phyloP scores from a whole-genome alignment of 2,329 filamentous ascomycete species.

The Fusarium dlaminii region DNA sequence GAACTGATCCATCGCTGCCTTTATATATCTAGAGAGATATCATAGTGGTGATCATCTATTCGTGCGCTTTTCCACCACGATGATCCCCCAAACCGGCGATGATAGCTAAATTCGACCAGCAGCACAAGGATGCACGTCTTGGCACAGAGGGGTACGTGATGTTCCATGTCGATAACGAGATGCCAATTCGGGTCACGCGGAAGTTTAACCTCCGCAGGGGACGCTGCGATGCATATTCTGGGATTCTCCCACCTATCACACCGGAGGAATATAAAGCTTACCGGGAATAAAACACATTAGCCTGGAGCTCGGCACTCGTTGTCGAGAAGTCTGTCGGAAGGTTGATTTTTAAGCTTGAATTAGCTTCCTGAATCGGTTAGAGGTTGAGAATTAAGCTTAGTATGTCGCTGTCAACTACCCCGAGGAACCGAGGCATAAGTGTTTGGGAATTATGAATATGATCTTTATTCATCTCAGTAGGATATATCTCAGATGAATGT shows the following conservation, averaged over 20 bases:
- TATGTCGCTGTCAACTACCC: neutral
- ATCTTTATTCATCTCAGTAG: too few species aligned
- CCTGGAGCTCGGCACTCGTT: neutral
- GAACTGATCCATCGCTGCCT: too few species aligned
- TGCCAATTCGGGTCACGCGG: constrained; percentile 12
- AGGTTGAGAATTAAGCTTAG: neutral
- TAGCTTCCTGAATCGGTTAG: neutral
- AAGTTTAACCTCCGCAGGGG: constrained; percentile 12
- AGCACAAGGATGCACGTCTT: neutral
- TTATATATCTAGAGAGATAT: neutral
- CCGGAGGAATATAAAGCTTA: fast-evolving
- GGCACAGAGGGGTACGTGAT: neutral
- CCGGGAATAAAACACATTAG: neutral
- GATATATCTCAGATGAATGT: too few species aligned
- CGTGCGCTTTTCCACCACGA: neutral
- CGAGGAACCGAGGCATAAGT: too few species aligned
- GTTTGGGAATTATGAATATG: too few species aligned
- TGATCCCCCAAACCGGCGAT: neutral
- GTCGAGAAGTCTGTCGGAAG: neutral
- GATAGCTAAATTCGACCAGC: neutral
- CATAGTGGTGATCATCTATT: neutral
- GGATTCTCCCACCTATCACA: constrained; percentile 13
- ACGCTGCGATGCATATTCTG: neutral
- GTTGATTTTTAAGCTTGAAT: neutral
- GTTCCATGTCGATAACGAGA: neutral